These are phyloP conservation scores for Hyaloperonospora brassicae DNA, from an alignment of 352 stramenopile genomes.

Conservation along the genomic window DNA sequence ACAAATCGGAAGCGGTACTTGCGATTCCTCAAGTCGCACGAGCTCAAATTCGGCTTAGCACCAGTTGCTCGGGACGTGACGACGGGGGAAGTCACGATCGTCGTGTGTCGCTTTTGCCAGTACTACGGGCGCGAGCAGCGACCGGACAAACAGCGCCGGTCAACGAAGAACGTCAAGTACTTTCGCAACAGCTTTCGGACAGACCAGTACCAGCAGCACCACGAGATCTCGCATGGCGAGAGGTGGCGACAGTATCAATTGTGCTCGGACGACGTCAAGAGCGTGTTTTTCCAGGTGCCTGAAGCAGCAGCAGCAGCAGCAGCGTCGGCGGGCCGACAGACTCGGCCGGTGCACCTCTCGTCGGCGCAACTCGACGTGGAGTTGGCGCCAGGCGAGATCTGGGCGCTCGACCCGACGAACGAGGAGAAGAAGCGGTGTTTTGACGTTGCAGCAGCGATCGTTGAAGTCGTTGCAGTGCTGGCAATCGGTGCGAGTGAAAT, in stretches of 20 bases:
- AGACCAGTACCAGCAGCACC: slow-evolving; percentile 68
- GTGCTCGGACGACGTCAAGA: slow-evolving; percentile 35
- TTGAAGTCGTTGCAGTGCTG: slow-evolving; percentile 26
- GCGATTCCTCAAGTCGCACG: slow-evolving; percentile 26
- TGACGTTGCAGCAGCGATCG: slow-evolving; percentile 20
- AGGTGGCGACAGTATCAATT: slow-evolving; percentile 43
- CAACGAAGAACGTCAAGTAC: slow-evolving; percentile 59
- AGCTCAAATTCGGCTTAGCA: slow-evolving; percentile 46
- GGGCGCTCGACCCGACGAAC: slow-evolving; percentile 16
- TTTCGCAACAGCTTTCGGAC: slow-evolving; percentile 58
- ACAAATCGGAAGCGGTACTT: too few relatives aligned
- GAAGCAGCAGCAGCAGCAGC: not conserved
- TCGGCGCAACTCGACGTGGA: slow-evolving; percentile 14
- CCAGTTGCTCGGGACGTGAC: slow-evolving; percentile 38
- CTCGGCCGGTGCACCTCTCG: not conserved
- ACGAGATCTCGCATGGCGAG: slow-evolving; percentile 42
- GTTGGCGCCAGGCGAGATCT: slow-evolving; percentile 22
- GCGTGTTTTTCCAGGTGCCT: slow-evolving; percentile 29
- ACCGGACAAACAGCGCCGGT: slow-evolving; percentile 42
- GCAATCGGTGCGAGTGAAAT: slow-evolving; percentile 16
- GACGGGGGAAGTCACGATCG: slow-evolving; percentile 37
- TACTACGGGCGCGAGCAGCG: slow-evolving; percentile 54
- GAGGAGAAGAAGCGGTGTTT: slow-evolving; percentile 23
- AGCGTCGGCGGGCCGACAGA: not conserved
- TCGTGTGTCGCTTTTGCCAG: slow-evolving; percentile 57